Base-by-base conservation (phyloP, 83 land plant genomes). In the Thuja plicata region DNA sequence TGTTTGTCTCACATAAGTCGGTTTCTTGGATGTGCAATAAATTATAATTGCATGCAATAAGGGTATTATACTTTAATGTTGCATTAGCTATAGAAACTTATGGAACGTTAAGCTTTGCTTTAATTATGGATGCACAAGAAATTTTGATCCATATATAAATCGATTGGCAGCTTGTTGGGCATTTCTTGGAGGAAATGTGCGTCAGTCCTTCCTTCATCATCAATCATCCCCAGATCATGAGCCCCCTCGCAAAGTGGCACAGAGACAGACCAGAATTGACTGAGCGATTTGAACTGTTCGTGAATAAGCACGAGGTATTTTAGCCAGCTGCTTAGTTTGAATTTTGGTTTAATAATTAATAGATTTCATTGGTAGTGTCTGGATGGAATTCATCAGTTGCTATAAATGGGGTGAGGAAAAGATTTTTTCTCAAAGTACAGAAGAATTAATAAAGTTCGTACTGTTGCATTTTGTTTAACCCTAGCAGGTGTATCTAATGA, bases 221-320 rank as follows among this genome's bases (percentile, higher is more conserved):
- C 24, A 94, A 98, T 90, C 99, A 98, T 91, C 99, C 99, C 1
- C 94, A 95, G 86, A 95, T 98, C 80, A 98, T 98, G 99, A 96
- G 98, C 78, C 99, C 99, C 21, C 91, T 98, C 76, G 99, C 99
- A 62, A 98, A 98, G 91, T 96, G 95, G 95, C 99, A 98, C 80
- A 92, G 99, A 87, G 89, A 94, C 27, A 97, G 89, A 78, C 95
- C 96, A 27, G 96, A 95, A 32, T 88, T 97, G 50, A 98, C 99
- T 15, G 99, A 98, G 90, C 94, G 99, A 5, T 98, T 98, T 93
- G 99, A 98, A 89, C 91, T 98, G 82, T 98, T 98, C 74, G 86
- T 98, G 46, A 98, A 96, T 93, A 98, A 97, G 91, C 98, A 96
- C 88, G 99, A 98, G 92, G 99, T 97, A 89, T 82, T 40, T 91